Evolutionary conservation across 2,329 filamentous ascomycete species (phyloP).

Genomic region (Lachnellula subtilissima): DNA sequence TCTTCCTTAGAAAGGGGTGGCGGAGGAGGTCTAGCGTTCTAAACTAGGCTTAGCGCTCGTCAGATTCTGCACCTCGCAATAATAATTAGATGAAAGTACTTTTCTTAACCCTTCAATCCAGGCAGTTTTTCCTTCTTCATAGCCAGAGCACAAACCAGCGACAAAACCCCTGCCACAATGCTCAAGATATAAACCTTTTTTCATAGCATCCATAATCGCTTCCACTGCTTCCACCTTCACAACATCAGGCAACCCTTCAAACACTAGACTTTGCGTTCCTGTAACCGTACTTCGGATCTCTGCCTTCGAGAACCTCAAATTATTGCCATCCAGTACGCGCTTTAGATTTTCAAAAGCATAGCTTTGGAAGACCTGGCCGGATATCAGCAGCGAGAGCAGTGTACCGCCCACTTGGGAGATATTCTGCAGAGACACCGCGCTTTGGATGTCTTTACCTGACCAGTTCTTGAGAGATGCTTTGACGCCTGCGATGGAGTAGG

Average conservation of each 20-base stretch:
- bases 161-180: slow-evolving; percentile 26
- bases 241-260: slow-evolving; percentile 5
- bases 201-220: slow-evolving; percentile 28
- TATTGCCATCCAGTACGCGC: slow-evolving; percentile 14
- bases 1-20: too few relatives aligned
- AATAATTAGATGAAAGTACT: too few relatives aligned
- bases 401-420: slow-evolving; percentile 31
- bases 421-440: slow-evolving; percentile 33
- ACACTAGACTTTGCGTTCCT: slow-evolving; percentile 8
- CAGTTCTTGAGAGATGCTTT: slow-evolving; percentile 20
- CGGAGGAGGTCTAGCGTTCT: too few relatives aligned
- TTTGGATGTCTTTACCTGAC: slow-evolving; percentile 22
- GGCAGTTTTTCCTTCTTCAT: slow-evolving; percentile 26
- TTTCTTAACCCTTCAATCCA: neutral
- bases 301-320: slow-evolving; percentile 6
- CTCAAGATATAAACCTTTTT: slow-evolving; percentile 25
- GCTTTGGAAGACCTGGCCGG: slow-evolving; percentile 34
- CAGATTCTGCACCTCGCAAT: too few relatives aligned
- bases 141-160: slow-evolving; percentile 21
- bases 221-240: slow-evolving; percentile 19
- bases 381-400: slow-evolving; percentile 32
- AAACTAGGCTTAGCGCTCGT: too few relatives aligned
- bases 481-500: slow-evolving; percentile 18
- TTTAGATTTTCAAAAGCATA: slow-evolving; percentile 26
- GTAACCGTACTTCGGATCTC: slow-evolving; percentile 25